Conservation (phyloP, 768 basidiomycete genomes). For the Termitomyces sp. region DNA sequence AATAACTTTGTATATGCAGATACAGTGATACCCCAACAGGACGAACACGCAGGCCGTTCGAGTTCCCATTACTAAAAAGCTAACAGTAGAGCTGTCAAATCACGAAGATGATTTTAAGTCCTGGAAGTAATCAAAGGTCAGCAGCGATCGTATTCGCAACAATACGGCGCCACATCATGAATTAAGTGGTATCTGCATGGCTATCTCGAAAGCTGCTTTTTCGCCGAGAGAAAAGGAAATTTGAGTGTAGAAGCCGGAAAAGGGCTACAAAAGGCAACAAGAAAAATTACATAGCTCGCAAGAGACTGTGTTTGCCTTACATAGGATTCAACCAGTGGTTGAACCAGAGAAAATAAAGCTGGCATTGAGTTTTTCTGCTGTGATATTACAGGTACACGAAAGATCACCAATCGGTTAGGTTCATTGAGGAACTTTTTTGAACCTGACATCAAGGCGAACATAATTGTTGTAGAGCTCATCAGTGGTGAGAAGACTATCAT, state of each 20-base stretch:
- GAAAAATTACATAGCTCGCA: background rate
- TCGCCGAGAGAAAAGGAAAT: background rate
- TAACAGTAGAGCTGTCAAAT: background rate
- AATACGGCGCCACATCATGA: background rate
- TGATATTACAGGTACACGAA: background rate
- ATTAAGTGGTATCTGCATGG: background rate
- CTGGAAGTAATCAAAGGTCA: background rate
- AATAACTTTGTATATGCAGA: background rate
- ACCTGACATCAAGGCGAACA: constrained; percentile 49
- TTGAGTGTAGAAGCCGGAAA: background rate
- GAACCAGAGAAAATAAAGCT: background rate
- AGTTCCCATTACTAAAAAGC: background rate
- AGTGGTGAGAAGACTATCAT: constrained; percentile 63
- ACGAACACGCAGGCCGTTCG: background rate
- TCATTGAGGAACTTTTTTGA: constrained; percentile 17
- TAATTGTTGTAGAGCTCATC: constrained; percentile 74
- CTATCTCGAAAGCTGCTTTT: background rate
- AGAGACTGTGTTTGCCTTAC: no score
- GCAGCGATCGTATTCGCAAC: constrained; percentile 1
- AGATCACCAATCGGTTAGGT: no score
- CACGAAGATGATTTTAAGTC: background rate
- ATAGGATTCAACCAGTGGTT: no score
- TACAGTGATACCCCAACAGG: background rate
- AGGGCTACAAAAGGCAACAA: background rate
- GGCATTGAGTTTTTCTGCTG: background rate